These are phyloP conservation scores for Galerina marginata DNA, from an alignment of 768 basidiomycete species.

Conservation along the genomic window DNA sequence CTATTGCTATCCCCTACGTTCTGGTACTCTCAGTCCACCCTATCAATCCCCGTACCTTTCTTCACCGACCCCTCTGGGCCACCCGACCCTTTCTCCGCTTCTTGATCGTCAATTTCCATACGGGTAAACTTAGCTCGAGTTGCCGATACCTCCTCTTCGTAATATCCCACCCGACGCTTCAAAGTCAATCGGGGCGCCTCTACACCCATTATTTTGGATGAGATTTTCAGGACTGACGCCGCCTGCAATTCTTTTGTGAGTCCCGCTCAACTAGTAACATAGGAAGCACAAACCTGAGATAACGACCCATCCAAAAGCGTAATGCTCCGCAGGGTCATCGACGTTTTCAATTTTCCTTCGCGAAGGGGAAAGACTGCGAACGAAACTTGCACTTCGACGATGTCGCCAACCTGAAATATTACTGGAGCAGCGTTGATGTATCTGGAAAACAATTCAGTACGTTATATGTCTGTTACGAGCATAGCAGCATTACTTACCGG, in stretches of 20 bases:
- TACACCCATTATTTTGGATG: neutral
- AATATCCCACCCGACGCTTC: constrained; percentile 13
- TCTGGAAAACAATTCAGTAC: neutral
- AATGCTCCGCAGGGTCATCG: constrained; percentile 11
- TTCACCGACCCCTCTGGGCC: too few relatives aligned
- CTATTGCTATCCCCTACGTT: too few relatives aligned
- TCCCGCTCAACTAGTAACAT: neutral
- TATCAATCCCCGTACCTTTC: too few relatives aligned
- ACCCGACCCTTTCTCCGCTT: neutral
- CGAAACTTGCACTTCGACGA: constrained; percentile 24
- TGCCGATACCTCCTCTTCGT: constrained; percentile 7
- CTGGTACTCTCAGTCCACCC: too few relatives aligned
- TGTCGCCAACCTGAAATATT: constrained; percentile 20
- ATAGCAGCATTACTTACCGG: neutral
- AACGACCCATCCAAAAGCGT: constrained; percentile 20
- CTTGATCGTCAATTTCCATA: constrained; percentile 9
- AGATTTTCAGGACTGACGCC: neutral
- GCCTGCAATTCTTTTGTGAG: neutral
- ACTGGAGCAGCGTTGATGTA: constrained; percentile 7
- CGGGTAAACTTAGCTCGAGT: constrained; percentile 7
- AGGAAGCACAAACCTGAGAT: constrained; percentile 18
- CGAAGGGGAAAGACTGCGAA: constrained; percentile 14
- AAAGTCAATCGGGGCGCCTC: neutral
- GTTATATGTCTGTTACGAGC: too few relatives aligned
- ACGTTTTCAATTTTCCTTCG: constrained; percentile 12